Conservation (phyloP, 2,329 filamentous ascomycete species). For the Diplodia mutila region DNA sequence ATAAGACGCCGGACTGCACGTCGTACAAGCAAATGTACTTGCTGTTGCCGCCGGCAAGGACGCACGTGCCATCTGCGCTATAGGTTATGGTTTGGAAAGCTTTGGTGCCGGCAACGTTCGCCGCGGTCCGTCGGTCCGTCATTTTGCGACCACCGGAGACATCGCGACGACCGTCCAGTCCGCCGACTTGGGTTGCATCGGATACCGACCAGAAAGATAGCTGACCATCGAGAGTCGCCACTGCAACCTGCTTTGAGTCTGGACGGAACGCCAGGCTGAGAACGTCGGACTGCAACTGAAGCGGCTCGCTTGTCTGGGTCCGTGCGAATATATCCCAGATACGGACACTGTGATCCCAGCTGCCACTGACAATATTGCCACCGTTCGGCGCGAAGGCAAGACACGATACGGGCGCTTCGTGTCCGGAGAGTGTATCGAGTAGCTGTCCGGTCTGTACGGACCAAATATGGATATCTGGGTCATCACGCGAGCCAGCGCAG, state of each 20-base stretch:
- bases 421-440: slow-evolving; percentile 85
- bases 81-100: slow-evolving; percentile 87
- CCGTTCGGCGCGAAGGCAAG: slow-evolving; percentile 89
- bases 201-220: slow-evolving; percentile 92
- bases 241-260: slow-evolving; percentile 86
- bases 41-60: slow-evolving; percentile 91
- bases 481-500: slow-evolving; percentile 91
- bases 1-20: slow-evolving; percentile 84
- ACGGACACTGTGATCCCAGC: slow-evolving; percentile 94
- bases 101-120: slow-evolving; percentile 88
- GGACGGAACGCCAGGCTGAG: slow-evolving; percentile 84
- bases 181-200: slow-evolving; percentile 82
- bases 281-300: slow-evolving; percentile 91
- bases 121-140: slow-evolving; percentile 85
- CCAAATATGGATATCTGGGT: slow-evolving; percentile 98
- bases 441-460: slow-evolving; percentile 97
- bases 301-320: slow-evolving; percentile 90
- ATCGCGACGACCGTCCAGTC: slow-evolving; percentile 87
- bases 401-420: slow-evolving; percentile 90
- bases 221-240: slow-evolving; percentile 91
- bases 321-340: slow-evolving; percentile 95
- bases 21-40: slow-evolving; percentile 99
- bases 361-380: slow-evolving; percentile 81
- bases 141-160: slow-evolving; percentile 90
- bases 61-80: slow-evolving; percentile 87